Percentiles rank a stretch among this genome's conserved stretches.
These are phyloP conservation scores for Anthracocystis panici-leucophaei DNA, from an alignment of 1,284 basidiomycete genomes.

Conservation along the genomic window DNA sequence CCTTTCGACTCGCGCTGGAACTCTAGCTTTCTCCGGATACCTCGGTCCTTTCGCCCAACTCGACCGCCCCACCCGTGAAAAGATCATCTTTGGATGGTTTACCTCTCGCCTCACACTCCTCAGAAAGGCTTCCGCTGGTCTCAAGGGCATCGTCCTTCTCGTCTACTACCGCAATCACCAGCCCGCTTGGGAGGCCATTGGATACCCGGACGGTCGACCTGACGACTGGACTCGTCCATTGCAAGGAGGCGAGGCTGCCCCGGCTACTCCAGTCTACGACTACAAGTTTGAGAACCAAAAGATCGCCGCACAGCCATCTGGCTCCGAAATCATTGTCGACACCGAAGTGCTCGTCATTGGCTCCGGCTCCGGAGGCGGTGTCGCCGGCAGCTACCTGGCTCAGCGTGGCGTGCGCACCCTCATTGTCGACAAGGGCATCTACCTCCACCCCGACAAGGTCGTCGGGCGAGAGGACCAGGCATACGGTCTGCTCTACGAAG, in stretches of 20 bases:
- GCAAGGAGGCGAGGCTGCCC: constrained; percentile 26
- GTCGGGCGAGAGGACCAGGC: constrained; percentile 68
- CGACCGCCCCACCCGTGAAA: constrained; percentile 38
- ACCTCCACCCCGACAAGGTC: constrained; percentile 68
- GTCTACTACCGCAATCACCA: constrained; percentile 63
- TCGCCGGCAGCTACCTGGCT: constrained; percentile 68
- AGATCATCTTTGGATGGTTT: constrained; percentile 55
- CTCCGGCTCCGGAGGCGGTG: constrained; percentile 72
- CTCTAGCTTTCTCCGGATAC: constrained; percentile 59
- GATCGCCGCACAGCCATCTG: constrained; percentile 50
- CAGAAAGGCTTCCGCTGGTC: constrained; percentile 62
- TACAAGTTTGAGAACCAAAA: constrained; percentile 67
- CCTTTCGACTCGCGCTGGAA: constrained; percentile 61
- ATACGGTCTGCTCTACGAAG: constrained; percentile 70
- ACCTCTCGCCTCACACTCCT: constrained; percentile 57
- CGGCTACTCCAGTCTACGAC: constrained; percentile 42
- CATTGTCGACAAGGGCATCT: constrained; percentile 72
- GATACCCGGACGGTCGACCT: constrained; percentile 60
- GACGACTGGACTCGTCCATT: constrained; percentile 57
- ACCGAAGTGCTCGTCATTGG: constrained; percentile 70
- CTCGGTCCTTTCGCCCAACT: constrained; percentile 63
- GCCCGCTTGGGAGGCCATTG: constrained; percentile 64
- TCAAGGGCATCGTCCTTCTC: constrained; percentile 59
- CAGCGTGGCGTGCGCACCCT: constrained; percentile 70
- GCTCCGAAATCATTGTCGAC: constrained; percentile 57